Percentiles rank a stretch among this genome's conserved stretches.
Evolutionary conservation across 768 basidiomycete species (phyloP).

Genomic region (Cystofilobasidium bisporidii): DNA sequence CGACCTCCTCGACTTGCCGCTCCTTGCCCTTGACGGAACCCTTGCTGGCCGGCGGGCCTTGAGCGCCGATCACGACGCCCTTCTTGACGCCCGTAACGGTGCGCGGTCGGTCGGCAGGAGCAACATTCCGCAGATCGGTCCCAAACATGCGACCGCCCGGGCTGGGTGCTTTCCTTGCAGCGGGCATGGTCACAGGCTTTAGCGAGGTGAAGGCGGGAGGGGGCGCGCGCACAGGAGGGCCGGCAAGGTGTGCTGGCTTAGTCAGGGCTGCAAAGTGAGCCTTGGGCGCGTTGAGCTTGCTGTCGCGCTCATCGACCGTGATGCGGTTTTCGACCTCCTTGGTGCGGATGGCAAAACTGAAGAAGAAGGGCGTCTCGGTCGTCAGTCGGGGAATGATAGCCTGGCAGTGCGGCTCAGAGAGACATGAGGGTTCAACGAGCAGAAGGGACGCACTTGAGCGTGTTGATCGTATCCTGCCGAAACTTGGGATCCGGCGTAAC

Average conservation of each 20-base stretch:
- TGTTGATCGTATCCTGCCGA: slow-evolving; percentile 77
- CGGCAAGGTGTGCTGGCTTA: not conserved
- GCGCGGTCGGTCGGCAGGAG: not conserved
- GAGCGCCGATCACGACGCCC: not conserved
- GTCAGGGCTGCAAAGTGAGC: slow-evolving; percentile 56
- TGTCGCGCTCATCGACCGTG: slow-evolving; percentile 59
- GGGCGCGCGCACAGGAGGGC: no score
- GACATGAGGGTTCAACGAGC: no score
- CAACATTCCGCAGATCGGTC: slow-evolving; percentile 6
- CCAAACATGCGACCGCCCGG: not conserved
- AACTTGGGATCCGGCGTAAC: slow-evolving; percentile 73
- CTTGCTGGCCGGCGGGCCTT: not conserved
- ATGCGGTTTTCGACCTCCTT: slow-evolving; percentile 80
- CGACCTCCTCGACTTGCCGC: not conserved
- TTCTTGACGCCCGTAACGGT: not conserved
- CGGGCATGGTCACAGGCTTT: not conserved
- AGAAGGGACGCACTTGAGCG: slow-evolving; percentile 50
- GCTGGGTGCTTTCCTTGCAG: not conserved
- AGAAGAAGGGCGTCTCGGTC: no score
- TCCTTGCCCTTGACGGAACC: not conserved
- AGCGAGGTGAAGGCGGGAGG: not conserved
- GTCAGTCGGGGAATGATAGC: no score
- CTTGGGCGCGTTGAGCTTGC: slow-evolving; percentile 51
- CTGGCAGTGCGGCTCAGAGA: no score
- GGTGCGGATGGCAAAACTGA: slow-evolving; percentile 68